These are phyloP conservation scores for Saposhnikovia divaricata DNA, from an alignment of 129 eudicot genomes.

Conservation along the genomic window DNA sequence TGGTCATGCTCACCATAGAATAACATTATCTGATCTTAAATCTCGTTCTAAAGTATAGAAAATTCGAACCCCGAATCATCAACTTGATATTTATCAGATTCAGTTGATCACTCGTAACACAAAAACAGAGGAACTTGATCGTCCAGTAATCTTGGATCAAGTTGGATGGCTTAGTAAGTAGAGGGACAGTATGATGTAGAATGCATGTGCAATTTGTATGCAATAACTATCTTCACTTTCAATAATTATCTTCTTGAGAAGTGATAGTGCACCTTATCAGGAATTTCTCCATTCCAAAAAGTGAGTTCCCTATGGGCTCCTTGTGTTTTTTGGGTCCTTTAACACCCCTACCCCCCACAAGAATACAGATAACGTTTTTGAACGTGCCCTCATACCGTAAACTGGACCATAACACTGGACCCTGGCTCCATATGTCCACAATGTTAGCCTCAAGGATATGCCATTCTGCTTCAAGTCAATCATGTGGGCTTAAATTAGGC, in stretches of 20 bases:
- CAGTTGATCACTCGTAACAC: background rate
- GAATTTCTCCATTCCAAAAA: background rate
- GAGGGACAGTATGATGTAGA: background rate
- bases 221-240: background rate
- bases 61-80: background rate
- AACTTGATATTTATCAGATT: background rate
- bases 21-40: background rate
- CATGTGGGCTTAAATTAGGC: background rate
- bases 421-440: background rate
- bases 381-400: slow-evolving; percentile 2
- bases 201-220: background rate
- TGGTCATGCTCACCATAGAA: background rate
- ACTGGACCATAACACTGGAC: background rate
- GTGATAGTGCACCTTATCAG: background rate
- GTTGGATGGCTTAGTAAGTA: background rate
- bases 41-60: background rate
- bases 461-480: background rate
- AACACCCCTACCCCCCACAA: background rate
- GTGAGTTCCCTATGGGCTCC: background rate
- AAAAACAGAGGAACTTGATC: background rate
- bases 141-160: background rate
- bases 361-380: background rate
- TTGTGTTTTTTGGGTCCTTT: background rate
- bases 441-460: background rate
- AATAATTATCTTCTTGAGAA: background rate